A percentile compares a stretch with the other conserved stretches of the same genome.
Evolutionary conservation across 352 stramenopile genomes (phyloP).

Genomic region (Phytophthora litchii): DNA sequence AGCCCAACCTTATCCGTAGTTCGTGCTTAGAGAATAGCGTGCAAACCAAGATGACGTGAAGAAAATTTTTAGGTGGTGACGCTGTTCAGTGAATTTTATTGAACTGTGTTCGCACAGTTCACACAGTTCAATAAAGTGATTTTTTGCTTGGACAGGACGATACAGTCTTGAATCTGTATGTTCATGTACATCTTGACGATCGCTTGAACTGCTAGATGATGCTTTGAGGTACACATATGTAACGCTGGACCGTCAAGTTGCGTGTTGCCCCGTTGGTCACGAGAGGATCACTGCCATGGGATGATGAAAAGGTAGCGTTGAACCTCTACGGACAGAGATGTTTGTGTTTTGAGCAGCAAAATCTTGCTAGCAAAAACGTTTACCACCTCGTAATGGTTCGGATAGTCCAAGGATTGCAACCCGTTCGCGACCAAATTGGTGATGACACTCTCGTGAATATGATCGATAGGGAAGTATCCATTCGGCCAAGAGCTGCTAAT

Average conservation of each 20-base stretch:
- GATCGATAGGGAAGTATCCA: constrained; percentile 14
- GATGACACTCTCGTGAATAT: constrained; percentile 1
- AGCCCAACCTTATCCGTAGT: too few relatives aligned
- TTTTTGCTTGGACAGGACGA: constrained; percentile 6
- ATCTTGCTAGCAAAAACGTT: background rate
- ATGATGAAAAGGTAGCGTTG: constrained; percentile 12
- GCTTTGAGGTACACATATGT: constrained; percentile 4
- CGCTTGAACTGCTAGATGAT: background rate
- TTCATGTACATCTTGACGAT: constrained; percentile 25
- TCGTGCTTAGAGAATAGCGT: too few relatives aligned
- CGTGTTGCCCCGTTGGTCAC: constrained; percentile 1
- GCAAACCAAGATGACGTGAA: too few relatives aligned
- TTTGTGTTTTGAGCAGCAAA: background rate
- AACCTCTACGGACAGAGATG: constrained; percentile 1
- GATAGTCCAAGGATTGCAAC: background rate
- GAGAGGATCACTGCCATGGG: constrained; percentile 10
- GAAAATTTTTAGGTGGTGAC: too few relatives aligned
- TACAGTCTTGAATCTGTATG: background rate
- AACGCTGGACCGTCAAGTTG: constrained; percentile 7
- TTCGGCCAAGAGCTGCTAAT: constrained; percentile 2
- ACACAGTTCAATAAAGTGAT: too few relatives aligned
- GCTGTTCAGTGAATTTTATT: too few relatives aligned
- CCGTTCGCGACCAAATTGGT: background rate
- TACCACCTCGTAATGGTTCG: background rate
- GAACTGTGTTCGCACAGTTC: too few relatives aligned